Evolutionary conservation across 2,329 filamentous ascomycete genomes (phyloP), one percentile per base, ranked within the genome.

Genomic region (Clonostachys solani): DNA sequence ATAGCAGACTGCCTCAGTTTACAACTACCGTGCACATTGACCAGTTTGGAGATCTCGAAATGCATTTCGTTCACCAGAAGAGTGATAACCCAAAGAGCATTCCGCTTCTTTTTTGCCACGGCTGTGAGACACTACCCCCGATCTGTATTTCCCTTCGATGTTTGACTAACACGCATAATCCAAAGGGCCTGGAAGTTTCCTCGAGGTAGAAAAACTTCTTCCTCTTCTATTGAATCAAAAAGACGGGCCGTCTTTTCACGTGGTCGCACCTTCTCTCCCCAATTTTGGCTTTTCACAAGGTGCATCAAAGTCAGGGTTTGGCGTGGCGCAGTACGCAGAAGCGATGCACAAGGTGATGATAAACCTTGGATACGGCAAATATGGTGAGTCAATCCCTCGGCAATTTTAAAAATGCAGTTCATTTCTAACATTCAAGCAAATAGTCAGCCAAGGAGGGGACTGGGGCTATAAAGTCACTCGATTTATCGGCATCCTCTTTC

Each of bases 261-360:
- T 82, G 12, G 73, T 84, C 0, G 78, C 78, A 0, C 80, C 80
- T 0, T 80, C 75, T 7, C 62, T 84, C 2, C 80, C 80, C 69
- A 75, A 54, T 75, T 81, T 63, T 73, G 63, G 55, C 45, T 66
- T 65, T 47, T 66, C 63, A 1, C 57, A 61, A 1, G 57, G 53
- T 5, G 55, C 62, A 2, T 46, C 48, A 0, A 60, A 66, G 44
- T 51, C 49, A 5, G 65, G 61, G 0, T 69, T 69, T 18, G 47
- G 57, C 19, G 49, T 64, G 5, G 47, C 56, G 0, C 65, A 69
- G 35, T 67, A 69, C 19, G 62, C 65, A 63, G 82, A 89, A 60
- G 74, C 75, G 1, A 69, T 80, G 52, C 79, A 90, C 60, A 82
- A 81, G 47, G 65, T 90, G 9, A 91, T 91, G 86, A 64, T 78